These are phyloP conservation scores for Aegilops longissima DNA, from an alignment of 176 grass and related monocot species.

Conservation along the genomic window DNA sequence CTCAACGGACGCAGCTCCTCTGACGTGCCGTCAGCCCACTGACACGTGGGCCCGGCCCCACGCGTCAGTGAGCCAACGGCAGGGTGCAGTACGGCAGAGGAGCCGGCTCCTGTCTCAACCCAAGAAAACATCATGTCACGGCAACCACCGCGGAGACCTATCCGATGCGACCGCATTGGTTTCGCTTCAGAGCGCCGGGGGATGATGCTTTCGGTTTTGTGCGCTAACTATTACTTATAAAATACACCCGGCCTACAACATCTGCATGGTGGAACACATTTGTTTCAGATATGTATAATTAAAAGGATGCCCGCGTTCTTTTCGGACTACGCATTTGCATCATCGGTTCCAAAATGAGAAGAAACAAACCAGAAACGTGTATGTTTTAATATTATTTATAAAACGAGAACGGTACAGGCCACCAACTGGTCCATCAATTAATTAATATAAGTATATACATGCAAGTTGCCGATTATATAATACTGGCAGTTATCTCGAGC, in stretches of 20 bases:
- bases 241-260: too few species aligned
- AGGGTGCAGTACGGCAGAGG: too few species aligned
- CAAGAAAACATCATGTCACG: background rate
- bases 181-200: background rate
- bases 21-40: too few species aligned
- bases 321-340: background rate
- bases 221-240: too few species aligned
- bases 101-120: background rate
- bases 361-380: too few species aligned
- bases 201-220: conserved; percentile 1
- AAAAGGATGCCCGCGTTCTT: too few species aligned
- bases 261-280: background rate
- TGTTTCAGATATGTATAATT: background rate
- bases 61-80: too few species aligned
- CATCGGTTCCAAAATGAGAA: background rate
- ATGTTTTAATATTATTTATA: too few species aligned
- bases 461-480: conserved; percentile 13
- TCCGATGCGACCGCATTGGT: background rate
- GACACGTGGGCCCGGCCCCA: too few species aligned
- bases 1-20: too few species aligned
- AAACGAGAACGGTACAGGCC: background rate
- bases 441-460: background rate
- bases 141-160: background rate
- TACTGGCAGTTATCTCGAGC: too few species aligned
- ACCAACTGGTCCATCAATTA: background rate